These are phyloP conservation scores for Sistotremastrum suecicum DNA, from an alignment of 768 basidiomycete species.

Conservation along the genomic window DNA sequence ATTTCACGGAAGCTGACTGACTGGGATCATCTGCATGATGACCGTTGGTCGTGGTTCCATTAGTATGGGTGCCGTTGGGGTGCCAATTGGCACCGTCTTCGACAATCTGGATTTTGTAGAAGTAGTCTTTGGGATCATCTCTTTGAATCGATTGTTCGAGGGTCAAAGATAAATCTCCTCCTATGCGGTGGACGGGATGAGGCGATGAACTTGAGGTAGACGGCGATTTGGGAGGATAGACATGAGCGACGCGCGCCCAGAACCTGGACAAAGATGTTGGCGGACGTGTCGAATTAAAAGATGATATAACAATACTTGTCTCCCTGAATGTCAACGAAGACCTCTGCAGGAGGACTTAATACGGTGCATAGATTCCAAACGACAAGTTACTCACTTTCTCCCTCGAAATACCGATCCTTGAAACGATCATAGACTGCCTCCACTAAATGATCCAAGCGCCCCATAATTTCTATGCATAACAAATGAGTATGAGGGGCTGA, in stretches of 20 bases:
- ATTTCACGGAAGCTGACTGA: constrained; percentile 23
- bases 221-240: constrained; percentile 45
- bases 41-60: not conserved
- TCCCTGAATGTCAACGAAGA: constrained; percentile 76
- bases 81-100: constrained; percentile 52
- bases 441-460: constrained; percentile 86
- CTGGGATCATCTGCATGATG: no score
- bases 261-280: constrained; percentile 35
- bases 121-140: constrained; percentile 75
- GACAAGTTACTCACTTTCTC: constrained; percentile 57
- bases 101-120: constrained; percentile 78
- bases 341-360: constrained; percentile 31
- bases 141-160: constrained; percentile 51
- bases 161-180: constrained; percentile 65
- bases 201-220: constrained; percentile 24
- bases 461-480: constrained; percentile 71
- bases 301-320: constrained; percentile 52
- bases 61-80: not conserved
- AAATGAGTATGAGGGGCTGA: constrained; percentile 6
- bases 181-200: constrained; percentile 43
- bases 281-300: not conserved
- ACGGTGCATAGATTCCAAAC: constrained; percentile 5
- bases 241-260: constrained; percentile 65
- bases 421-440: constrained; percentile 93
- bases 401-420: constrained; percentile 86